A percentile compares a stretch with the other conserved stretches of the same genome.
These are phyloP conservation scores for Xerocomus amazonicus DNA, from an alignment of 1,284 basidiomycete species.

Conservation along the genomic window DNA sequence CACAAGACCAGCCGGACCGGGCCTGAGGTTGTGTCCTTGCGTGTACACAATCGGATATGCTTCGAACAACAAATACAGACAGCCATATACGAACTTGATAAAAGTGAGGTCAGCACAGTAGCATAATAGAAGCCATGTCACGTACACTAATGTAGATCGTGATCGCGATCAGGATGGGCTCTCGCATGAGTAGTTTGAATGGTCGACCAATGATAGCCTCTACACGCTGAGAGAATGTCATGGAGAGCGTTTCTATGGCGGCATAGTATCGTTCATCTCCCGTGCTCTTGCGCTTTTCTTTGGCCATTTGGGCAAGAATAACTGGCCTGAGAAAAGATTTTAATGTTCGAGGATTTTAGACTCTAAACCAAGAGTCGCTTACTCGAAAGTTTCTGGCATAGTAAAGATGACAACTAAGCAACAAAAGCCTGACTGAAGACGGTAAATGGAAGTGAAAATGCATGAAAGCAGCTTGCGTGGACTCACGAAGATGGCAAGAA, in stretches of 20 bases:
- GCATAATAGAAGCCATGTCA: slow-evolving; percentile 20
- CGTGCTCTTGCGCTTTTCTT: slow-evolving; percentile 47
- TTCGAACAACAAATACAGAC: slow-evolving; percentile 59
- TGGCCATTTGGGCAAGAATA: slow-evolving; percentile 49
- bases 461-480: neutral
- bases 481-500: slow-evolving; percentile 61
- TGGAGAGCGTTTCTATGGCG: slow-evolving; percentile 41
- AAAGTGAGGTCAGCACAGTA: neutral
- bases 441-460: neutral
- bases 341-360: neutral
- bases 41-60: slow-evolving; percentile 59
- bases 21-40: slow-evolving; percentile 48
- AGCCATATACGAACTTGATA: slow-evolving; percentile 57
- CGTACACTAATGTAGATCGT: slow-evolving; percentile 66
- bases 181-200: slow-evolving; percentile 65
- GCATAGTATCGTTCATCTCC: slow-evolving; percentile 65
- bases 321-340: slow-evolving; percentile 40
- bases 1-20: slow-evolving; percentile 48
- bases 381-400: slow-evolving; percentile 71
- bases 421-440: slow-evolving; percentile 40
- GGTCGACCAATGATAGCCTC: slow-evolving; percentile 56
- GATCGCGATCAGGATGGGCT: slow-evolving; percentile 74
- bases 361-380: slow-evolving; percentile 14
- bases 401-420: slow-evolving; percentile 56
- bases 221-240: slow-evolving; percentile 41